A percentile compares a stretch with the other conserved stretches of the same genome.
Conservation (phyloP, 106 monocot species). For the Dactylorhiza incarnata region DNA sequence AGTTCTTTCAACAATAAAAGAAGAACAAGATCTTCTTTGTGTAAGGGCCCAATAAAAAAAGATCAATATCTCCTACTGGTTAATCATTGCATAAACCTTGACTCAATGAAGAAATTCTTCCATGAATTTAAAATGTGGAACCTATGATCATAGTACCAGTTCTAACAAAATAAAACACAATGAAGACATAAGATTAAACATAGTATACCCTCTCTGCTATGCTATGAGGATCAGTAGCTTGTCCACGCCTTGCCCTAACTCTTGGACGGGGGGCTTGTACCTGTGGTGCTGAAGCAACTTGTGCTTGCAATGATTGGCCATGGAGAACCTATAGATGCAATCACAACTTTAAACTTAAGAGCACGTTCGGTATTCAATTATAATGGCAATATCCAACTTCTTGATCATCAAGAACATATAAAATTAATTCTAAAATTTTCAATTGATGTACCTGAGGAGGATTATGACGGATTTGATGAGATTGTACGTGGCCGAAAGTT, state of each 20-base stretch:
- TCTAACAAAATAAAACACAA: not conserved
- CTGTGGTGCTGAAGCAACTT: conserved; percentile 36
- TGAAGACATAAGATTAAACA: not conserved
- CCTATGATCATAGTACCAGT: not conserved
- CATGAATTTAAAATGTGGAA: not conserved
- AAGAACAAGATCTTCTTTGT: no score
- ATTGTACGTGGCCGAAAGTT: conserved; percentile 52
- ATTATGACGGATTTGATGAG: conserved; percentile 54
- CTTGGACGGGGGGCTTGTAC: conserved; percentile 86
- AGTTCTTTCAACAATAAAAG: not conserved
- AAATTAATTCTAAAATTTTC: not conserved
- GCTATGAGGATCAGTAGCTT: conserved; percentile 96
- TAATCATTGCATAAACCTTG: not conserved
- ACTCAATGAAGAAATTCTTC: not conserved
- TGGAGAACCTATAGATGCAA: conserved; percentile 46
- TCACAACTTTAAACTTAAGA: not conserved
- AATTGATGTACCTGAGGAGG: conserved; percentile 20
- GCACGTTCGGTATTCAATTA: not conserved
- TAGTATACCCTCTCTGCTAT: conserved; percentile 80
- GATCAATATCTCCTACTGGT: not conserved
- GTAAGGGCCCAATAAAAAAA: not conserved
- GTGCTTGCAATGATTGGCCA: conserved; percentile 42
- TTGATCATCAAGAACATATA: not conserved
- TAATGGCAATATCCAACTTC: not conserved
- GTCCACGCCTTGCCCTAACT: conserved; percentile 89